Conservation (phyloP, 345 rosid species). For the Gossypium bickii region DNA sequence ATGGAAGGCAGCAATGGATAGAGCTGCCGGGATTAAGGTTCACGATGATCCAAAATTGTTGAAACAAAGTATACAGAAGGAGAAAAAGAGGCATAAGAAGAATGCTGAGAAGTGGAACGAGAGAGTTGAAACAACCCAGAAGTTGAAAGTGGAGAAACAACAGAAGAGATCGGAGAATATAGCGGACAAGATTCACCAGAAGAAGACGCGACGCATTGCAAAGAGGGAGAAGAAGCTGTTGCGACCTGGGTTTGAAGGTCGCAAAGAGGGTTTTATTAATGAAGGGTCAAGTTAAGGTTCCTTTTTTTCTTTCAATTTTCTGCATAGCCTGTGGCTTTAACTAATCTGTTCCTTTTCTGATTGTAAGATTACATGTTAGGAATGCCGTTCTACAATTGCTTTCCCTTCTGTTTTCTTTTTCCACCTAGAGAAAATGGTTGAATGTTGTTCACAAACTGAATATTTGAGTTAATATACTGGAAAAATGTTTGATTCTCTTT, state of each 20-base stretch:
- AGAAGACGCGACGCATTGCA: constrained; percentile 64
- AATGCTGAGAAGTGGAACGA: constrained; percentile 84
- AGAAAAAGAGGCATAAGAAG: constrained; percentile 67
- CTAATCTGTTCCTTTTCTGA: too few relatives aligned
- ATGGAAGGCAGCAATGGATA: constrained; percentile 68
- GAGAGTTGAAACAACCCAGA: constrained; percentile 52
- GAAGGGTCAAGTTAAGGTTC: constrained; percentile 20
- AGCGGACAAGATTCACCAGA: constrained; percentile 59
- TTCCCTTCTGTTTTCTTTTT: neutral
- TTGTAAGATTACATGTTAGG: constrained; percentile 1
- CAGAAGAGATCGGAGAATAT: constrained; percentile 71
- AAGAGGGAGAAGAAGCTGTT: constrained; percentile 88
- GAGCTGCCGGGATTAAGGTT: constrained; percentile 79
- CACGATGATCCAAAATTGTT: constrained; percentile 78
- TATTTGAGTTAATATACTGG: neutral
- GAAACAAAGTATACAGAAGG: constrained; percentile 73
- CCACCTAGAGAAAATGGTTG: neutral
- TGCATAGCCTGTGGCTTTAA: neutral
- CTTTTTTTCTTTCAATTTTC: neutral
- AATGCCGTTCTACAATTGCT: neutral
- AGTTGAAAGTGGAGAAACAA: constrained; percentile 65
- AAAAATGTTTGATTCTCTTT: neutral
- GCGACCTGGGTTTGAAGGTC: constrained; percentile 93
- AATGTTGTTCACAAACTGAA: neutral
- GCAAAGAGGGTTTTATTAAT: constrained; percentile 45